Evolutionary conservation across 2,329 filamentous ascomycete species (phyloP).

Genomic region (Pezicula carpinea): DNA sequence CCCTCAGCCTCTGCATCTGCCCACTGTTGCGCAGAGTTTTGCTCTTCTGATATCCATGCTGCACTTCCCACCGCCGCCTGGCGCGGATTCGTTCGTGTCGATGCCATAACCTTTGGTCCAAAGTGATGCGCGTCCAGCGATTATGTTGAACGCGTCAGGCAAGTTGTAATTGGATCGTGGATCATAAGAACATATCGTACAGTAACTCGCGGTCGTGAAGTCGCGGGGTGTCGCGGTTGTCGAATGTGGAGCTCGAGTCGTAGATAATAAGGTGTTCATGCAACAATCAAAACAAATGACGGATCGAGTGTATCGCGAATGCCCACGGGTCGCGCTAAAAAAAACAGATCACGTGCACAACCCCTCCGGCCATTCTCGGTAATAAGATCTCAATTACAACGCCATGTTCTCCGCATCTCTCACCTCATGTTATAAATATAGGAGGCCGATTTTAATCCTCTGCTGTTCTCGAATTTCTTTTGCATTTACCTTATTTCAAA

Average conservation of each 20-base stretch:
- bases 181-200: slow-evolving; percentile 22
- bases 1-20: slow-evolving; percentile 83
- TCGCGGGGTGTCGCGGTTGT: slow-evolving; percentile 12
- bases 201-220: slow-evolving; percentile 2
- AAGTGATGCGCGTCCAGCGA: slow-evolving; percentile 26
- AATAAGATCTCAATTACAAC: slow-evolving; percentile 4
- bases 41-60: slow-evolving; percentile 82
- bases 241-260: slow-evolving; percentile 13
- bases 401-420: background rate
- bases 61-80: slow-evolving; percentile 63
- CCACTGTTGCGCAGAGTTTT: slow-evolving; percentile 71
- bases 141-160: slow-evolving; percentile 4
- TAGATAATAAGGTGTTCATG: background rate
- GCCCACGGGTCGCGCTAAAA: background rate
- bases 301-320: too few relatives aligned
- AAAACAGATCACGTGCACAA: slow-evolving; percentile 7
- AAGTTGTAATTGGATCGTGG: slow-evolving; percentile 1
- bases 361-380: slow-evolving; percentile 9
- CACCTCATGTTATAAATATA: background rate
- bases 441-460: background rate
- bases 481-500: too few relatives aligned
- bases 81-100: slow-evolving; percentile 40
- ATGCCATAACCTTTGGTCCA: slow-evolving; percentile 26
- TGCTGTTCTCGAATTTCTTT: too few relatives aligned
- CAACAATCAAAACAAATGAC: too few relatives aligned